phyloP scores from a whole-genome alignment of 179 eudicot genomes.

The Monotropa hypopitys region DNA sequence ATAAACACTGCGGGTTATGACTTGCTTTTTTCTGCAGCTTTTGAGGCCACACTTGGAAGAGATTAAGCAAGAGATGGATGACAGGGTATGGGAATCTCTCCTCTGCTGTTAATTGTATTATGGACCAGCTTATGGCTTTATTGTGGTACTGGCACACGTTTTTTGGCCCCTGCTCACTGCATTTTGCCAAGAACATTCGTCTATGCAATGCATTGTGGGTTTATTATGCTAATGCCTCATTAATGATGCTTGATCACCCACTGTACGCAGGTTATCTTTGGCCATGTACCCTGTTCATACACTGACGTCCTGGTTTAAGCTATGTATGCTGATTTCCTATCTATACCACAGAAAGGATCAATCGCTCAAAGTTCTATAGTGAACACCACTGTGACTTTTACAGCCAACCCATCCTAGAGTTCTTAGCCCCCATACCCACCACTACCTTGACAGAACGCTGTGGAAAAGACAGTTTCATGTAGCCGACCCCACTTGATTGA shows the following conservation, averaged over 20 bases:
- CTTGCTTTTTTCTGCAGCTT: slow-evolving; percentile 39
- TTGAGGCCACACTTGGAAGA: slow-evolving; percentile 76
- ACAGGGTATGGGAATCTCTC: slow-evolving; percentile 35
- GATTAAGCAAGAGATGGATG: slow-evolving; percentile 62
- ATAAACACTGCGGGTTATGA: background rate
- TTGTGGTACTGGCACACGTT: too few species aligned
- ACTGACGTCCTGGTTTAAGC: background rate
- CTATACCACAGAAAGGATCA: background rate
- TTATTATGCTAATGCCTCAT: background rate
- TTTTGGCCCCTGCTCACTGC: too few species aligned
- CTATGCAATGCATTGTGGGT: background rate
- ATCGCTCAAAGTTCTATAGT: background rate
- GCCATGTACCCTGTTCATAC: background rate
- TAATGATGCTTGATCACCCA: background rate
- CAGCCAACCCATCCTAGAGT: background rate
- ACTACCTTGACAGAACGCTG: too few species aligned
- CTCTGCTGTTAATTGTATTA: background rate
- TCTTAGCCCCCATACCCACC: background rate
- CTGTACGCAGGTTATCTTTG: background rate
- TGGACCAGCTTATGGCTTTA: background rate
- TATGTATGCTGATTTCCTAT: background rate
- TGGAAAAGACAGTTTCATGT: too few species aligned
- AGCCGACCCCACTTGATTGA: too few species aligned
- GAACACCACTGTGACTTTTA: background rate
- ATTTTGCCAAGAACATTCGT: background rate